Percentiles rank a stretch among this genome's conserved stretches.
Evolutionary conservation across 306 rosid species (phyloP).

Genomic region (Rosa persica): DNA sequence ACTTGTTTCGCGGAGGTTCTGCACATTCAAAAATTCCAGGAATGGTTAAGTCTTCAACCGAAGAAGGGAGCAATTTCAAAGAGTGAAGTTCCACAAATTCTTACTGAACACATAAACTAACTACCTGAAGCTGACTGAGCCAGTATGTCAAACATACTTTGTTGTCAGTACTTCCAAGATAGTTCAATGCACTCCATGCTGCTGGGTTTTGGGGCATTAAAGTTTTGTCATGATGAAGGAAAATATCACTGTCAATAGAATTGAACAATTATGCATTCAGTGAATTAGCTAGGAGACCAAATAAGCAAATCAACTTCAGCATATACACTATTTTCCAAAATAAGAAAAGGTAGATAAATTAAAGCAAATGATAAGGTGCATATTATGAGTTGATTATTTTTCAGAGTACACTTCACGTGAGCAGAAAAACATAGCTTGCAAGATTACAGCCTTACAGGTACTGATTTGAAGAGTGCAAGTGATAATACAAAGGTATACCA

Average conservation of each 20-base stretch:
- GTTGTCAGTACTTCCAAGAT: constrained; percentile 58
- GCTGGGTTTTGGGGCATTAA: constrained; percentile 89
- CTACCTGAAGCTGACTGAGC: constrained; percentile 39
- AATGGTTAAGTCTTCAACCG: no score
- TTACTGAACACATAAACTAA: no score
- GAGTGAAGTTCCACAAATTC: background rate
- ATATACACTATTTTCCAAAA: background rate
- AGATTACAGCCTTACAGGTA: no score
- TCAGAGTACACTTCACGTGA: constrained; percentile 29
- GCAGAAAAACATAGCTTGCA: no score
- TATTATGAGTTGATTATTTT: no score
- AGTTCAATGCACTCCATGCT: constrained; percentile 98
- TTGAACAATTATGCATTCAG: constrained; percentile 3
- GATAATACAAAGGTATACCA: constrained; percentile 42
- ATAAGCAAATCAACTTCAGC: constrained; percentile 11
- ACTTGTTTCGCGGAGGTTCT: constrained; percentile 61
- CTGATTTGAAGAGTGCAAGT: no score
- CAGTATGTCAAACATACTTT: constrained; percentile 82
- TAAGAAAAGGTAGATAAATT: background rate
- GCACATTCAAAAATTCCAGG: constrained; percentile 23
- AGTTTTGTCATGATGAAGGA: constrained; percentile 81
- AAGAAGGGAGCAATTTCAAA: no score
- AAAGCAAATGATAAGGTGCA: no score
- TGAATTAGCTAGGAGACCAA: constrained; percentile 15
- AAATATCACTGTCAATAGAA: constrained; percentile 81